These are phyloP conservation scores for Pestalotiopsis sp. DNA, from an alignment of 2,329 filamentous ascomycete genomes.

Conservation along the genomic window DNA sequence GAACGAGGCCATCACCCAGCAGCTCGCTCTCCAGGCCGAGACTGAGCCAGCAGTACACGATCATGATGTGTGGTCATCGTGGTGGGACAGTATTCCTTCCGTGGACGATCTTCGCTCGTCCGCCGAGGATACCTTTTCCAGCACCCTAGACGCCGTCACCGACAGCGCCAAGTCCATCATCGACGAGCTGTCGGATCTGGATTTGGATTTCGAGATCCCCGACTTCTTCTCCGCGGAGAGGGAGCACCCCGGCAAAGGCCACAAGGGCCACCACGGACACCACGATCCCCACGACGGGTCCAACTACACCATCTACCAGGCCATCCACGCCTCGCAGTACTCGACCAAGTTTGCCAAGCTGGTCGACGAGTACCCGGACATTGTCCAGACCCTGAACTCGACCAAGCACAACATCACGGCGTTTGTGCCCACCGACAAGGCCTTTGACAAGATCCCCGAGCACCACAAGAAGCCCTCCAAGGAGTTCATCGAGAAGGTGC, in stretches of 20 bases:
- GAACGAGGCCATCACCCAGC: constrained; percentile 29
- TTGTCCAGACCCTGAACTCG: constrained; percentile 75
- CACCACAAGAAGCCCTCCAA: constrained; percentile 63
- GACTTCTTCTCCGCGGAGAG: constrained; percentile 20
- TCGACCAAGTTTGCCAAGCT: constrained; percentile 77
- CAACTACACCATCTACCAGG: constrained; percentile 77
- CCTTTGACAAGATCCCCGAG: constrained; percentile 67
- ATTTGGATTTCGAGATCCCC: constrained; percentile 15
- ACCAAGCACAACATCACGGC: constrained; percentile 77
- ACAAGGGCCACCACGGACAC: constrained; percentile 18
- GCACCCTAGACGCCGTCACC: constrained; percentile 20
- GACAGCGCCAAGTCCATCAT: constrained; percentile 17
- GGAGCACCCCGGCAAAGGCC: constrained; percentile 12
- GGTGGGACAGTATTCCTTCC: constrained; percentile 19
- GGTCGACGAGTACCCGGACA: constrained; percentile 72
- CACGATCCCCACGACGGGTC: constrained; percentile 41
- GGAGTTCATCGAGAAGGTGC: constrained; percentile 68
- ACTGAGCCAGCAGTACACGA: constrained; percentile 13
- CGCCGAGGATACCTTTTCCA: constrained; percentile 17
- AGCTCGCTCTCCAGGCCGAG: constrained; percentile 25
- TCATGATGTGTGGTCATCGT: constrained; percentile 15
- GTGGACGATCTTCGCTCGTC: constrained; percentile 21
- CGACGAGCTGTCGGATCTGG: constrained; percentile 18
- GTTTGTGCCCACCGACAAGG: constrained; percentile 78
- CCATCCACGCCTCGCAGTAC: constrained; percentile 75